Percentiles rank a stretch among this genome's conserved stretches.
phyloP scores from a whole-genome alignment of 441 rosid species.

The Brassica hybrid region DNA sequence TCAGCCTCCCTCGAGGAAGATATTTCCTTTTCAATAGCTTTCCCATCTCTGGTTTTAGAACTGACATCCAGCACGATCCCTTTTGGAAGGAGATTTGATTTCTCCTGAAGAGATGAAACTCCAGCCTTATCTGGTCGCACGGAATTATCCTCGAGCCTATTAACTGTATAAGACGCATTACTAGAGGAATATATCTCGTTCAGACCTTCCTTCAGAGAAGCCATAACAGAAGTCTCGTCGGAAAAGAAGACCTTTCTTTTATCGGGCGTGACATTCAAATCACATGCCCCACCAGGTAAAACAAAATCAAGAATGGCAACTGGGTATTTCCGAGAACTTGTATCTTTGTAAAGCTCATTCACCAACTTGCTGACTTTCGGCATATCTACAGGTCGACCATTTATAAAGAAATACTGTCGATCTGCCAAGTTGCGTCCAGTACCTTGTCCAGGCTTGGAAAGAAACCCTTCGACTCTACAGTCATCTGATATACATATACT shows the following conservation, averaged over 20 bases:
- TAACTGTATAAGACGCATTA: conserved; percentile 63
- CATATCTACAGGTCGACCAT: conserved; percentile 97
- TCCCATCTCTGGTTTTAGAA: conserved; percentile 36
- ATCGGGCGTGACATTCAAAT: conserved; percentile 95
- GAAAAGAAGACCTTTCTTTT: conserved; percentile 93
- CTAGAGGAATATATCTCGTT: conserved; percentile 72
- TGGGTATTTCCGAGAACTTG: conserved; percentile 96
- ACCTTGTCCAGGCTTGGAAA: conserved; percentile 96
- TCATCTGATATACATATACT: conserved; percentile 61
- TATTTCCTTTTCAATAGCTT: conserved; percentile 42
- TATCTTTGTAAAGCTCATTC: conserved; percentile 92
- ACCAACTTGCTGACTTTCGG: conserved; percentile 96
- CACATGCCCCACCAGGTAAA: conserved; percentile 79
- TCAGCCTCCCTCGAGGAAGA: conserved; percentile 39
- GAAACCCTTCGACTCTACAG: conserved; percentile 88
- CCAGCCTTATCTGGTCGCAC: conserved; percentile 45
- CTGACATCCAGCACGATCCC: conserved; percentile 43
- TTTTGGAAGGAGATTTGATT: conserved; percentile 44
- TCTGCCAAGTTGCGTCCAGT: conserved; percentile 95
- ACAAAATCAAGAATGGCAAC: conserved; percentile 77
- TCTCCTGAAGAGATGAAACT: conserved; percentile 45
- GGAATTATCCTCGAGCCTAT: conserved; percentile 56
- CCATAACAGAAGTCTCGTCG: conserved; percentile 77
- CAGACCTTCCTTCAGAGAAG: conserved; percentile 81
- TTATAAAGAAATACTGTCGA: conserved; percentile 88